phyloP scores from a whole-genome alignment of 495 filamentous ascomycete genomes.

The Hypoxylon fuscum region DNA sequence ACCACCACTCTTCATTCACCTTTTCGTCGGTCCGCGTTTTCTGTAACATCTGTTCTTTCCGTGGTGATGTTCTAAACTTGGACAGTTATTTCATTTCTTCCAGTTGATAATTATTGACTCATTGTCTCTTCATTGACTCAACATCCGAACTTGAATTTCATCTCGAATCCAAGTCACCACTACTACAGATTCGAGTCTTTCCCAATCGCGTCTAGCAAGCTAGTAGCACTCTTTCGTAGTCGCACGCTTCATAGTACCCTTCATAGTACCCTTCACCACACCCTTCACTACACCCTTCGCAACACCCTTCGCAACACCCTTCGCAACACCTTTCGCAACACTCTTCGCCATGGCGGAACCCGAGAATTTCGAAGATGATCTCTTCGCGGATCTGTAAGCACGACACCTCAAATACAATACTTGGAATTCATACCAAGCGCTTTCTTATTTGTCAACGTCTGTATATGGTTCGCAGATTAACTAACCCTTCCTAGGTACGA shows the following conservation, averaged over 20 bases:
- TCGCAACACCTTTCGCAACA: no score
- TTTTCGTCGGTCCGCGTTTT: no score
- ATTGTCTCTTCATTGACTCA: slow-evolving; percentile 26
- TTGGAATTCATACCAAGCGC: no score
- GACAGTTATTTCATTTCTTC: background rate
- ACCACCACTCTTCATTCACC: background rate
- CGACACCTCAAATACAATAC: no score
- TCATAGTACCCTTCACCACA: no score
- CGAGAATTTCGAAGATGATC: slow-evolving; percentile 94
- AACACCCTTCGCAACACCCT: no score
- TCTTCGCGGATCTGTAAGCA: slow-evolving; percentile 96
- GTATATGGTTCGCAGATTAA: slow-evolving; percentile 15
- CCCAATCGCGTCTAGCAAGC: slow-evolving; percentile 12
- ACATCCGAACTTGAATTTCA: slow-evolving; percentile 4
- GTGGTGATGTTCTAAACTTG: no score
- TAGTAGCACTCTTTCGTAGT: slow-evolving; percentile 13
- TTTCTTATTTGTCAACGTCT: background rate
- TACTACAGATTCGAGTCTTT: slow-evolving; percentile 9
- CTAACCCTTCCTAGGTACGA: slow-evolving; percentile 59
- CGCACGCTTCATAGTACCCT: no score
- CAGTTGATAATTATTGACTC: no score
- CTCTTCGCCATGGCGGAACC: slow-evolving; percentile 75
- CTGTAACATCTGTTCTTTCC: slow-evolving; percentile 9
- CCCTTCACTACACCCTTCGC: no score
- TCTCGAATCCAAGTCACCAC: slow-evolving; percentile 31